Conservation (phyloP, 106 monocot species). For the Agapanthus africanus region DNA sequence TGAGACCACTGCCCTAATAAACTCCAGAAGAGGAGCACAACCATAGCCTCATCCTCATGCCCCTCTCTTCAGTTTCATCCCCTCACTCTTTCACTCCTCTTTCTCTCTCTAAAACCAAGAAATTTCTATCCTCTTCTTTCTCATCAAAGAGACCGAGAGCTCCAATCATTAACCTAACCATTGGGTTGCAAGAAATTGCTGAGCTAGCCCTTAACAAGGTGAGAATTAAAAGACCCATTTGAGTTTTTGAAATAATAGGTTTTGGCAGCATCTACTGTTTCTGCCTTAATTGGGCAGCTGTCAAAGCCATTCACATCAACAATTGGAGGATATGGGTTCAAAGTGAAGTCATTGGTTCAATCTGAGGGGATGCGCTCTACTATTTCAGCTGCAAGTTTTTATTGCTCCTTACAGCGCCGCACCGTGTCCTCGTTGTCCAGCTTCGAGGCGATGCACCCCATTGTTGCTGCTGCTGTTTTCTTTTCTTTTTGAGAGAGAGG, state of each 20-base stretch:
- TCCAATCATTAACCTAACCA: constrained; percentile 9
- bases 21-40: no score
- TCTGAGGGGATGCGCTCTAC: constrained; percentile 66
- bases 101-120: constrained; percentile 13
- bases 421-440: constrained; percentile 86
- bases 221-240: background rate
- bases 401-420: constrained; percentile 89
- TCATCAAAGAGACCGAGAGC: background rate
- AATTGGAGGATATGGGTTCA: constrained; percentile 24
- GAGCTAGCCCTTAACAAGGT: constrained; percentile 51
- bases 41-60: no score
- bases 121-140: background rate
- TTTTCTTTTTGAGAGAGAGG: no score
- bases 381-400: constrained; percentile 45
- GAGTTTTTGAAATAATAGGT: constrained; percentile 18
- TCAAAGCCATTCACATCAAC: constrained; percentile 44
- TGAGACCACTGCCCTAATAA: constrained; percentile 73
- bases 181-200: constrained; percentile 31
- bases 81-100: no score
- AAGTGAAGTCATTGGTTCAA: constrained; percentile 29
- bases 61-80: no score
- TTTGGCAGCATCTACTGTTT: constrained; percentile 37
- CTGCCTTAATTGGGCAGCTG: constrained; percentile 44
- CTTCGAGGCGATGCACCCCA: constrained; percentile 85
- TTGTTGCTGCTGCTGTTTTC: no score